Evolutionary conservation across 768 basidiomycete genomes (phyloP), one percentile per base, ranked within the genome.

Genomic region (Phanerochaete sordida): DNA sequence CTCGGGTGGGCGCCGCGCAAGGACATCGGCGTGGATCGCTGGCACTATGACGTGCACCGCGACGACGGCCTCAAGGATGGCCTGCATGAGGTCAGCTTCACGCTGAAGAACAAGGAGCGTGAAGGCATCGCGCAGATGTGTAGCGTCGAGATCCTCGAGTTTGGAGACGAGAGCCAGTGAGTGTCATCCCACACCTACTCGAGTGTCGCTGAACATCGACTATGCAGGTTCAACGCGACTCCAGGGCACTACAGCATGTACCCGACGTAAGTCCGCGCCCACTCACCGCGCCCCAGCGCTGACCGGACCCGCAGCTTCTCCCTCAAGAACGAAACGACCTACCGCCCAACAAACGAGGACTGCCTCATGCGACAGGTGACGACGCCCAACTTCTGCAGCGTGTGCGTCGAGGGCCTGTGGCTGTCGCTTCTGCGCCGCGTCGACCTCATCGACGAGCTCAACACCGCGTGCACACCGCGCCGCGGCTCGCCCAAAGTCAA

Each of bases 261-360:
- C 69, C 90, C 91, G 11, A 92, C 91, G 87, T 90, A 23, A 51
- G 50, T 30, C 3, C 2, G 7, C 50, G 16, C 13, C 1, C 4
- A 31, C 31, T 12, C 19, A 31, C 50, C n/a, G 28, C 16, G 7
- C 2, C 50, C 28, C n/a, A 19, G 24, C 23, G 37, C 28, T 58
- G 35, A 26, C 30, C 48, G 13, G 13, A 35, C 7, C 5, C 33
- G 3, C 43, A 21, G 19, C 33, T 91, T 80, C 68, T 88, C 86
- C 0, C 77, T 85, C 33, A 70, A 75, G 39, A 90, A 91, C 65
- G 70, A 71, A 54, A 91, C 87, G 0, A 80, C 82, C 2, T 92
- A 88, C 72, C 82, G 91, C n/a, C 91, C 91, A 3, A 92, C 90
- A 2, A 90, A 91, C 63, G 85, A 90, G 61, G 87, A 85, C 69